Percentiles rank a stretch among this genome's conserved stretches.
These are phyloP conservation scores for Nannochloropsis salina DNA, from an alignment of 108 stramenopile species.

Conservation along the genomic window DNA sequence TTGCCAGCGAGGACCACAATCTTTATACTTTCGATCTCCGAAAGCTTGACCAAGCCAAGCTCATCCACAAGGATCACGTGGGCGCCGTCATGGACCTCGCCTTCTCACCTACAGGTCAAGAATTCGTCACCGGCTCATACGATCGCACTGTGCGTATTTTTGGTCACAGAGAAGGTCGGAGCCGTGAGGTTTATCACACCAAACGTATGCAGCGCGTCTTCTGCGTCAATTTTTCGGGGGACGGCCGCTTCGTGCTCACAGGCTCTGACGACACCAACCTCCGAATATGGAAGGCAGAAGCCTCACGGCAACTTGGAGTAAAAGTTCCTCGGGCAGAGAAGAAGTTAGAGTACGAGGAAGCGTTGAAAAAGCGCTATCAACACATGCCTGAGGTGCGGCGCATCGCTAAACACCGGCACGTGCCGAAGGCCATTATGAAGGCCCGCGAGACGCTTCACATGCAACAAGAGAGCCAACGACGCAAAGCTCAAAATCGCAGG, in stretches of 20 bases:
- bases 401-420: conserved; percentile 71
- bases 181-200: conserved; percentile 88
- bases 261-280: conserved; percentile 96
- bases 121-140: conserved; percentile 89
- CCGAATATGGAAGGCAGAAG: conserved; percentile 90
- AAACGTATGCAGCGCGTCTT: conserved; percentile 98
- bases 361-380: conserved; percentile 62
- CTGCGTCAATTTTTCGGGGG: conserved; percentile 82
- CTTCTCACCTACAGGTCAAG: conserved; percentile 92
- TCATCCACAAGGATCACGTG: conserved; percentile 96
- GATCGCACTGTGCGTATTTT: conserved; percentile 94
- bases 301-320: conserved; percentile 82
- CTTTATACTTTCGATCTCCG: conserved; percentile 96
- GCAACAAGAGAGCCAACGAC: conserved; percentile 76
- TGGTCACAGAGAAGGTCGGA: conserved; percentile 59
- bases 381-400: conserved; percentile 83
- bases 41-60: conserved; percentile 68
- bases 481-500: conserved; percentile 70
- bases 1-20: conserved; percentile 88
- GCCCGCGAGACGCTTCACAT: conserved; percentile 68
- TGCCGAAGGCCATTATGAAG: conserved; percentile 89
- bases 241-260: conserved; percentile 79
- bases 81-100: conserved; percentile 81
- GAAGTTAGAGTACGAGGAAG: conserved; percentile 71
- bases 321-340: conserved; percentile 71